Percentiles rank a stretch among this genome's conserved stretches.
Conservation (phyloP, 371 early-diverging fungal species). For the Mucor indicus region DNA sequence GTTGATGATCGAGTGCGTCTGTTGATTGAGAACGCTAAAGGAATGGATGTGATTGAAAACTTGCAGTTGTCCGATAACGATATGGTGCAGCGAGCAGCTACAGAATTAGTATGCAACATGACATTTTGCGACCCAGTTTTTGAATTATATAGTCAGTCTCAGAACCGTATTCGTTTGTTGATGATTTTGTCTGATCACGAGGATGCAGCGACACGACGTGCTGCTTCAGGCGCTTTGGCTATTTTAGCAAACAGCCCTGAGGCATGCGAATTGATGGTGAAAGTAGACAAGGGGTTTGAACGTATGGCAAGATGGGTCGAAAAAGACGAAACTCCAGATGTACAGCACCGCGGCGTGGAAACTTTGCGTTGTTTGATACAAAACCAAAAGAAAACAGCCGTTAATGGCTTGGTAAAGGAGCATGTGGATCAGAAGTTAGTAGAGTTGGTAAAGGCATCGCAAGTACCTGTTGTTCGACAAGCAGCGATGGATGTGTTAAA, state of each 20-base stretch:
- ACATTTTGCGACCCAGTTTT: conserved; percentile 81
- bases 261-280: conserved; percentile 53
- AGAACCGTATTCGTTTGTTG: conserved; percentile 68
- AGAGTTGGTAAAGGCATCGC: conserved; percentile 39
- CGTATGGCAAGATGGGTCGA: conserved; percentile 43
- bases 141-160: conserved; percentile 58
- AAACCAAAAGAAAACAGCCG: conserved; percentile 27
- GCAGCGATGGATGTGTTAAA: conserved; percentile 60
- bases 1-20: conserved; percentile 51
- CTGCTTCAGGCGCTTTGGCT: conserved; percentile 88
- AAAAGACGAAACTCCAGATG: conserved; percentile 35
- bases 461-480: conserved; percentile 51
- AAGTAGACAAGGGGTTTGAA: conserved; percentile 51
- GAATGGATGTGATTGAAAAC: conserved; percentile 71
- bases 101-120: conserved; percentile 93
- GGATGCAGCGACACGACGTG: conserved; percentile 79
- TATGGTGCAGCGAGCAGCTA: conserved; percentile 89
- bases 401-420: conserved; percentile 23
- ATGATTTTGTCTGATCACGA: conserved; percentile 86
- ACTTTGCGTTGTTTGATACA: conserved; percentile 45
- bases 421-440: conserved; percentile 35
- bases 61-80: conserved; percentile 76
- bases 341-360: conserved; percentile 56
- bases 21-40: conserved; percentile 50
- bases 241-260: conserved; percentile 65